A percentile compares a stretch with the other conserved stretches of the same genome.
Conservation (phyloP, 1,284 basidiomycete species). For the Ustilago cynodontis region DNA sequence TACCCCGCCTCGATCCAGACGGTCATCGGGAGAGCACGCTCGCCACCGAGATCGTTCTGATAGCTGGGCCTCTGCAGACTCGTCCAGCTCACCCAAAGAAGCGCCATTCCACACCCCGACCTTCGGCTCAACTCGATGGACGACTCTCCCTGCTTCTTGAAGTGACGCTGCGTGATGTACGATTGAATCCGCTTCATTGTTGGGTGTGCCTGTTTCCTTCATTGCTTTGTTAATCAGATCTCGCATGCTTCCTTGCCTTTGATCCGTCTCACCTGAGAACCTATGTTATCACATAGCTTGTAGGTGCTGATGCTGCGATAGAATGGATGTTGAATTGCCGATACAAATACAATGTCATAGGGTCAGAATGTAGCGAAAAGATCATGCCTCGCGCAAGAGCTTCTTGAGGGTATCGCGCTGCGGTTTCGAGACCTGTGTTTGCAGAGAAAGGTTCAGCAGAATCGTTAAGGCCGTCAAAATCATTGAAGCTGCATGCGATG, state of each 20-base stretch:
- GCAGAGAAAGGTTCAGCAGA: background rate
- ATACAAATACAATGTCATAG: slow-evolving; percentile 38
- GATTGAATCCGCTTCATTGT: background rate
- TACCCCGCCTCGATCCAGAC: slow-evolving; percentile 26
- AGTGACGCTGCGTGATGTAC: background rate
- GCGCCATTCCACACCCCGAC: slow-evolving; percentile 40
- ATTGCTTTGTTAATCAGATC: background rate
- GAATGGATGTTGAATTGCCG: slow-evolving; percentile 9
- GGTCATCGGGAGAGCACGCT: slow-evolving; percentile 1
- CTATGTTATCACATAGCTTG: background rate
- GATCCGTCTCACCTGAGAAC: background rate
- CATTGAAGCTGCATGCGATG: background rate
- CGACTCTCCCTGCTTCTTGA: slow-evolving; percentile 18
- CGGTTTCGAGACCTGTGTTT: slow-evolving; percentile 44
- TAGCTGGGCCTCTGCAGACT: slow-evolving; percentile 23
- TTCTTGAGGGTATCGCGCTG: slow-evolving; percentile 48
- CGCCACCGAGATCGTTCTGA: slow-evolving; percentile 12
- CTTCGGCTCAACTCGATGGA: slow-evolving; percentile 25
- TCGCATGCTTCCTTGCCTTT: background rate
- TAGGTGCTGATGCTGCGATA: background rate
- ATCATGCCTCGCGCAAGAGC: slow-evolving; percentile 43
- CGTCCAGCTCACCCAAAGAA: slow-evolving; percentile 1
- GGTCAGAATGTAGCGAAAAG: background rate
- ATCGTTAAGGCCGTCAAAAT: background rate
- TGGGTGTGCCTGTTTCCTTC: background rate